Evolutionary conservation across 2,329 filamentous ascomycete species (phyloP), one percentile per base, ranked within the genome.

Genomic region (Xylaria arbuscula): DNA sequence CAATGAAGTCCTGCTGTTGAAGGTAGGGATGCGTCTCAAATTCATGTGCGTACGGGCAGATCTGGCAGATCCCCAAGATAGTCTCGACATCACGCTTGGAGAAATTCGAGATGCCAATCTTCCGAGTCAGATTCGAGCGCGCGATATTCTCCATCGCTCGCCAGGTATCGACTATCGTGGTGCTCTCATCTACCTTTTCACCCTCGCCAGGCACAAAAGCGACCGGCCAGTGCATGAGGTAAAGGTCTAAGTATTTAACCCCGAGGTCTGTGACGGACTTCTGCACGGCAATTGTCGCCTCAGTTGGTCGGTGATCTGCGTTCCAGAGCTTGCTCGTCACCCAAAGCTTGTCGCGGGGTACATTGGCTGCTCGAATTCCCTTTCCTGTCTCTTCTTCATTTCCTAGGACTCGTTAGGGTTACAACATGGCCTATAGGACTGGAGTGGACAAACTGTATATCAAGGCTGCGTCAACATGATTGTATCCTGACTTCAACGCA

Each of bases 51-150:
- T 85, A 84, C 1, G 88, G 88, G 2, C 82, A 78, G 55, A 89
- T 79, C 4, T 76, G 78, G 50, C 82, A 83, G 51, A 84, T 78
- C n/a, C 79, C 72, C 42, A 83, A 62, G 13, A 84, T 74, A 8
- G 74, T 67, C 70, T 82, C 76, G 5, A 84, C 71, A n/a, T 84
- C 79, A 8, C 70, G 66, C 64, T 75, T 74, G 6, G 78, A 78
- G 80, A 90, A 91, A 80, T 91, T 91, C 64, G 87, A 89, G 53
- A 91, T 83, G 57, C 89, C 89, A 62, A 91, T 89, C 67, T 87
- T 81, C 68, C 82, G 83, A 3, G 85, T 83, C 72, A 87, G 84
- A 72, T 85, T 84, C 1, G 83, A 81, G 13, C 80, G 77, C 38
- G 88, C 81, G 22, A 90, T 74, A 70, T 84, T 82, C 77, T 88